A percentile compares a stretch with the other conserved stretches of the same genome.
These are phyloP conservation scores for Boletus subluridellus DNA, from an alignment of 1,284 basidiomycete genomes.

Conservation along the genomic window DNA sequence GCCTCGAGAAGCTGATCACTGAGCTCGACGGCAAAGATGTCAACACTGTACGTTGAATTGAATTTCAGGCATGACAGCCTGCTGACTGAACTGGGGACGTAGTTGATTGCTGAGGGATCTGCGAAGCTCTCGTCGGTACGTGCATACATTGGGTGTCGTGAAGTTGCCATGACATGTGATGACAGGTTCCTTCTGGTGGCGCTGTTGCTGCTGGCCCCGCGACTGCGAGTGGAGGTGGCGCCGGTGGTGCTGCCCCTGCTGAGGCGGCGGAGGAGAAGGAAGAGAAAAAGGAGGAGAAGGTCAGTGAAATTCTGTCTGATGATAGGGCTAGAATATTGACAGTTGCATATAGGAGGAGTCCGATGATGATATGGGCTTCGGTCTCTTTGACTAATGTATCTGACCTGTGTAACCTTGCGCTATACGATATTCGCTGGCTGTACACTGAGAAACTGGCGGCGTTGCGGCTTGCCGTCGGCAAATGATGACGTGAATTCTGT, in stretches of 20 bases:
- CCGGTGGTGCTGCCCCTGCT: slow-evolving; percentile 52
- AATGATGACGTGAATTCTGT: slow-evolving; percentile 12
- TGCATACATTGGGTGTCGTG: slow-evolving; percentile 31
- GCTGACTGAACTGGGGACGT: not conserved
- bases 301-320: slow-evolving; percentile 30
- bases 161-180: slow-evolving; percentile 23
- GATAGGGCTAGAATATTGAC: slow-evolving; percentile 5
- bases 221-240: slow-evolving; percentile 44
- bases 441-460: slow-evolving; percentile 5
- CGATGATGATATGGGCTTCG: slow-evolving; percentile 91
- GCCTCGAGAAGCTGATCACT: slow-evolving; percentile 82
- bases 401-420: not conserved
- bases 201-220: slow-evolving; percentile 55
- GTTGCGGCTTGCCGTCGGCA: slow-evolving; percentile 28
- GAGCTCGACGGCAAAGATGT: slow-evolving; percentile 94
- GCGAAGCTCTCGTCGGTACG: slow-evolving; percentile 92
- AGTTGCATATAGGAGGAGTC: slow-evolving; percentile 65
- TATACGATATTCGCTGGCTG: slow-evolving; percentile 16
- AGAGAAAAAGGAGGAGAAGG: slow-evolving; percentile 82
- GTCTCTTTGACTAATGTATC: slow-evolving; percentile 78
- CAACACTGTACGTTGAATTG: slow-evolving; percentile 55
- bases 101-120: slow-evolving; percentile 92
- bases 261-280: slow-evolving; percentile 65
- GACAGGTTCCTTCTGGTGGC: slow-evolving; percentile 74
- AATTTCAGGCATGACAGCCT: not conserved